Base-by-base conservation (phyloP, 1,139 yeast species). In the Yamadazyma taylorii region DNA sequence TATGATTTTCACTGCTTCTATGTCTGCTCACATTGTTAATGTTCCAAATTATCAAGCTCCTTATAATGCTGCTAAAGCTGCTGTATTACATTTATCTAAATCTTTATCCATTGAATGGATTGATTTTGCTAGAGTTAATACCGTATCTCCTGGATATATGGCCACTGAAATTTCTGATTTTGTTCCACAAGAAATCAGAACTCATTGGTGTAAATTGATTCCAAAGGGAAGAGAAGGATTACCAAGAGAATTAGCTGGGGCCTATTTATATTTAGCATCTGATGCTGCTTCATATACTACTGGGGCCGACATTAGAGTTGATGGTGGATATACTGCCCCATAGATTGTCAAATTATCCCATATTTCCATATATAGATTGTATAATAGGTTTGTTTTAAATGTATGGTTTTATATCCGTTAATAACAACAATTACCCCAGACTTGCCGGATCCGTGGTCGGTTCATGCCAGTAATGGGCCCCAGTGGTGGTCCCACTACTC, bases 1-100 rank as follows among this genome's bases (percentile, higher is more conserved):
- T n/a, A 59, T 78, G 45, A 67, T 79, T 43, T 76, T 77, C 67
- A 76, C 81, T 34, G 82, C 82, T 8, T 75, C 81, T 36, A 78
- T 78, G 81, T 78, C 84, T 26, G 85, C 78, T 30, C 75, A 76
- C 53, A 78, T 79, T 51, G 85, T 77, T 49, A 79, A 79, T 59
- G 78, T 77, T 53, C 85, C 85, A 33, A 81, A 79, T 57, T 77
- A 77, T 36, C 85, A 79, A 59, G 69, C 78, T 21, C 77, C 81
- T 13, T 78, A 78, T 54, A 77, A 75, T 48, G 73, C 79, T 13
- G 73, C 80, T 42, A 77, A 77, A 55, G 80, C 81, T 14, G 82
- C 81, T 2, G 75, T 73, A n/a, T 56, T 70, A 43, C 80, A 76
- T 45, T 61, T 78, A 42, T 70, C 77, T 24, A 71, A 64, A 53